These are phyloP conservation scores for Alternaria tenuissima DNA, from an alignment of 2,329 filamentous ascomycete genomes.

Conservation along the genomic window DNA sequence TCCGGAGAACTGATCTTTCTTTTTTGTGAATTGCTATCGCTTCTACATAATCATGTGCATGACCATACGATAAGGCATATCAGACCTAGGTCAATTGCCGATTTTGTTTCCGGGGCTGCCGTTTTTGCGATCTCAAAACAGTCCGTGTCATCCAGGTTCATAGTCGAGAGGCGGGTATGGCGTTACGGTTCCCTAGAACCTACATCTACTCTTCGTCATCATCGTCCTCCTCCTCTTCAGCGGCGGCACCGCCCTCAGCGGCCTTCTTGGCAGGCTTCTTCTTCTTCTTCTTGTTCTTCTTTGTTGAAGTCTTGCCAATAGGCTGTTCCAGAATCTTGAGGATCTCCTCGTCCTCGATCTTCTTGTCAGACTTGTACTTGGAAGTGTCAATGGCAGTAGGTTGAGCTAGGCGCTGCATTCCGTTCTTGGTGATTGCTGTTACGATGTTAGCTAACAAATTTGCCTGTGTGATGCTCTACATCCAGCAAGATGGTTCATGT, in stretches of 20 bases:
- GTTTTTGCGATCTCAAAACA: conserved; percentile 3
- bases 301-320: conserved; percentile 69
- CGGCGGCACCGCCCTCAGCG: conserved; percentile 58
- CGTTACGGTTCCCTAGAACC: not conserved
- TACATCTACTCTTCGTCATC: conserved; percentile 47
- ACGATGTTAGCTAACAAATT: conserved; percentile 21
- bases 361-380: conserved; percentile 94
- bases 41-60: conserved; percentile 14
- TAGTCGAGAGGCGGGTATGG: conserved; percentile 1
- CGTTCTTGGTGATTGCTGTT: conserved; percentile 95
- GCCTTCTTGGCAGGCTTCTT: conserved; percentile 77
- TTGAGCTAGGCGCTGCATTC: conserved; percentile 82
- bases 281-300: conserved; percentile 83
- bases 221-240: conserved; percentile 47
- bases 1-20: conserved; percentile 4
- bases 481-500: not conserved
- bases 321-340: conserved; percentile 94
- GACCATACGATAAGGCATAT: conserved; percentile 1
- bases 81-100: not conserved
- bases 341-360: conserved; percentile 95
- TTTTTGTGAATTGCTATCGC: conserved; percentile 18
- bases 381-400: conserved; percentile 78
- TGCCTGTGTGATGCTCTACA: not conserved
- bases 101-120: conserved; percentile 4
- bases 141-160: conserved; percentile 7